Base-by-base conservation (phyloP, 768 basidiomycete genomes). In the Dacryopinax primogenitus region DNA sequence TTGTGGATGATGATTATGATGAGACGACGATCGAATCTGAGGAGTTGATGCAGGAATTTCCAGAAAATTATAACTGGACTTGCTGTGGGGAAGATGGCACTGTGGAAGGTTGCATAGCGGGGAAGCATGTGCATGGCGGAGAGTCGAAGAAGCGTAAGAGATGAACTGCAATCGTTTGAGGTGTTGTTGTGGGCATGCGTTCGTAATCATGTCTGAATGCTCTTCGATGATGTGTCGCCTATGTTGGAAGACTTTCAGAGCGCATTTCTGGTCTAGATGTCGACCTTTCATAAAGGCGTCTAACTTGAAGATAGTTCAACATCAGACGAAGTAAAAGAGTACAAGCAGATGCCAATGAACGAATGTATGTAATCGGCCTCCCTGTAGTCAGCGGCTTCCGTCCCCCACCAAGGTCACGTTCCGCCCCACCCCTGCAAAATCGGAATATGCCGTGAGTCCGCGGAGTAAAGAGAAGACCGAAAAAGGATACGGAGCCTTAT, bases 11-110 rank as follows among this genome's bases (percentile, higher is more conserved):
- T 76, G 82, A 82, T 66, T 78, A 81, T 6, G 13, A 7, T 21
- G 21, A 13, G 47, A 11, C 21, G 13, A 21, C 77, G 1, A 79
- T 77, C 75, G 79, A 83, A 69, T 75, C 77, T 3, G 33, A 69
- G 18, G 67, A 71, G 34, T 80, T 78, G 69, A 76, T 77, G 63
- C 67, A 68, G 63, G 68, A 76, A 16, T 80, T 72, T 65, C 81
- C 82, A 1, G 77, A 82, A 65, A 77, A 78, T 62, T 83, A 82
- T 67, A 71, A 62, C 1, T 84, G 82, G 82, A 76, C 72, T 1
- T 84, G 82, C 67, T 83, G 83, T 67, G 74, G 78, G n/a, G 67
- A 70, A 45, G 69, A 76, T 58, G 79, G 78, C 3, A 68, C 63
- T 21, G 67, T 70, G 6, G 70, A 72, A 7, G 82, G 81, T 66